Evolutionary conservation across 768 basidiomycete species (phyloP).

Genomic region (Lyophyllum semitale): DNA sequence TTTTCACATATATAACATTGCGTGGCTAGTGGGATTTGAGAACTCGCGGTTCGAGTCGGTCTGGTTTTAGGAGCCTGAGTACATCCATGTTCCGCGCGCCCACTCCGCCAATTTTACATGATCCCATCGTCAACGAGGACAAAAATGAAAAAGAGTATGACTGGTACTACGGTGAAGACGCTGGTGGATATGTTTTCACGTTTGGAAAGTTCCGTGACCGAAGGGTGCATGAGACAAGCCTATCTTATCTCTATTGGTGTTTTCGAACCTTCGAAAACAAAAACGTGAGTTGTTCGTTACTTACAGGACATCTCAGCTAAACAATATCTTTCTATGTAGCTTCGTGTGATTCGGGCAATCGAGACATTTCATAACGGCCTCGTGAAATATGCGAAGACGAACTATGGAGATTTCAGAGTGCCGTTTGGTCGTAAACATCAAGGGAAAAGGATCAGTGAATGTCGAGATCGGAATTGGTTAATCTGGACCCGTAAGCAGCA

Average conservation of each 20-base stretch:
- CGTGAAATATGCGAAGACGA: not conserved
- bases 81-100: not conserved
- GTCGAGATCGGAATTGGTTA: conserved; percentile 8
- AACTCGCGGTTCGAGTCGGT: no score
- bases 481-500: not conserved
- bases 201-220: conserved; percentile 6
- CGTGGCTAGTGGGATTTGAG: no score
- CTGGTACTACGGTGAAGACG: conserved; percentile 2
- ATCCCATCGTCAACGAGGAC: not conserved
- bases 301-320: not conserved
- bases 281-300: not conserved
- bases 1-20: no score
- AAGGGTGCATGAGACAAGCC: conserved; percentile 7
- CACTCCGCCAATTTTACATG: not conserved
- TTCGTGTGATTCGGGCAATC: not conserved
- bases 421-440: conserved; percentile 9
- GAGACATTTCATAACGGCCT: not conserved
- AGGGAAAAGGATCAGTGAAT: conserved; percentile 6
- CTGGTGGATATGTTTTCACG: conserved; percentile 1
- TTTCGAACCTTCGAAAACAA: not conserved
- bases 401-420: conserved; percentile 4
- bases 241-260: conserved; percentile 13
- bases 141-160: not conserved
- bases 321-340: not conserved
- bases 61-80: not conserved